A percentile compares a stretch with the other conserved stretches of the same genome.
Conservation (phyloP, 257 asterid genomes). For the Primulina huaijiensis region DNA sequence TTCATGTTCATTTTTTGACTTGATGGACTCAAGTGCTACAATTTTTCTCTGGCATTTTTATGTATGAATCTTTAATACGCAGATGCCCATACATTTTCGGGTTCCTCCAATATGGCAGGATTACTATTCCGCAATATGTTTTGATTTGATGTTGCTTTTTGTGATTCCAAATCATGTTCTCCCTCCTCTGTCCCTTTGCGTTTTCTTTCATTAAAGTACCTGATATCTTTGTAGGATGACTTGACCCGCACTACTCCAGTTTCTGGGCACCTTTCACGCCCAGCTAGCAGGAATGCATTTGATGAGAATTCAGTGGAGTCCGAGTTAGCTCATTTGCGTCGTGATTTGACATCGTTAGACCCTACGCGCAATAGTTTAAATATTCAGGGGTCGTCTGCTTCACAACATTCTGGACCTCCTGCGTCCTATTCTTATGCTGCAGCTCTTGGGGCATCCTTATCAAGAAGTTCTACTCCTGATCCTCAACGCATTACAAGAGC, state of each 20-base stretch:
- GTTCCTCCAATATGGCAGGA: neutral
- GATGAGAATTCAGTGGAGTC: constrained; percentile 38
- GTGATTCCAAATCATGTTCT: neutral
- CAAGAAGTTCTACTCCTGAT: constrained; percentile 61
- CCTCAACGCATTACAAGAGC: constrained; percentile 52
- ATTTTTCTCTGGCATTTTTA: neutral
- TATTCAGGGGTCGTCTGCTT: constrained; percentile 34
- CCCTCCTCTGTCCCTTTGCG: neutral
- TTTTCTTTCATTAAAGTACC: neutral
- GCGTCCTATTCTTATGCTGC: constrained; percentile 50
- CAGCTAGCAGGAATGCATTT: constrained; percentile 36
- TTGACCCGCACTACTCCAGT: constrained; percentile 32
- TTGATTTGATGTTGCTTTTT: too few species aligned
- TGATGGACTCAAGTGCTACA: neutral
- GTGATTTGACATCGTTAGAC: constrained; percentile 38
- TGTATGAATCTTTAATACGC: neutral
- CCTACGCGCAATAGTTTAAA: constrained; percentile 35
- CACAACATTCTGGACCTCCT: constrained; percentile 35
- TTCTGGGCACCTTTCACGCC: constrained; percentile 47
- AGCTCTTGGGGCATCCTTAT: constrained; percentile 53
- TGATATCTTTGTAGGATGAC: constrained; percentile 44
- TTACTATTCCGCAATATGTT: neutral
- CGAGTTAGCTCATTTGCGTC: constrained; percentile 40
- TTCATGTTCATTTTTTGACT: neutral
- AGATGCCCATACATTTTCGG: neutral